These are phyloP conservation scores for Ophiocytium majus DNA, from an alignment of 352 stramenopile species.

Conservation along the genomic window DNA sequence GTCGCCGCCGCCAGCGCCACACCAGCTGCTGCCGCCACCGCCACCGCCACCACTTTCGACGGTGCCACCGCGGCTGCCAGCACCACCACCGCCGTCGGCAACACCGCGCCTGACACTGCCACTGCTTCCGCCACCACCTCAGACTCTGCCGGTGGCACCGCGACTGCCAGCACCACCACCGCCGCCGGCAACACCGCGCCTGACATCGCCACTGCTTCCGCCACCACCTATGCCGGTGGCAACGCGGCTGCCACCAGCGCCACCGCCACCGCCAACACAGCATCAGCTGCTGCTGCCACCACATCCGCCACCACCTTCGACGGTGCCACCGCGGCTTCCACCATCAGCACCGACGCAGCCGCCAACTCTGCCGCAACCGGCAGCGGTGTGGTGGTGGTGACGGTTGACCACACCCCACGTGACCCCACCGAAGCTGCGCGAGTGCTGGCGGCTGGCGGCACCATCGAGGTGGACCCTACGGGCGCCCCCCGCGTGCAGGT, in stretches of 20 bases:
- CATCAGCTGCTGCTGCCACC: background rate
- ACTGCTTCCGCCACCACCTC: background rate
- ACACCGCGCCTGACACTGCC: too few relatives aligned
- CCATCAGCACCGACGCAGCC: background rate
- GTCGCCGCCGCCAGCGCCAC: background rate
- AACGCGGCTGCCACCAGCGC: background rate
- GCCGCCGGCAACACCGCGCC: background rate
- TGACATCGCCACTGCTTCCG: background rate
- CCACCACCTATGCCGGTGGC: background rate
- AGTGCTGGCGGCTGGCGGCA: conserved; percentile 27
- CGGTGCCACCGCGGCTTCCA: background rate
- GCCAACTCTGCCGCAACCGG: background rate
- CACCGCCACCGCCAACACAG: background rate
- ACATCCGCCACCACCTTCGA: background rate
- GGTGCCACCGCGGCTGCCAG: background rate
- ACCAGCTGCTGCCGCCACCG: too few relatives aligned
- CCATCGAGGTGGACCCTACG: conserved; percentile 29
- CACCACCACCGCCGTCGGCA: background rate
- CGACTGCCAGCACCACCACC: background rate
- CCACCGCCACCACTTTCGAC: background rate
- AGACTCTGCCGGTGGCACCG: background rate
- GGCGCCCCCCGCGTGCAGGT: conserved; percentile 42
- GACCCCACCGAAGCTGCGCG: conserved; percentile 26
- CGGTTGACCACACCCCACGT: conserved; percentile 45
- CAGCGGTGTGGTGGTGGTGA: background rate